A percentile compares a stretch with the other conserved stretches of the same genome.
These are phyloP conservation scores for Iberis pinnata DNA, from an alignment of 345 rosid species.

Conservation along the genomic window DNA sequence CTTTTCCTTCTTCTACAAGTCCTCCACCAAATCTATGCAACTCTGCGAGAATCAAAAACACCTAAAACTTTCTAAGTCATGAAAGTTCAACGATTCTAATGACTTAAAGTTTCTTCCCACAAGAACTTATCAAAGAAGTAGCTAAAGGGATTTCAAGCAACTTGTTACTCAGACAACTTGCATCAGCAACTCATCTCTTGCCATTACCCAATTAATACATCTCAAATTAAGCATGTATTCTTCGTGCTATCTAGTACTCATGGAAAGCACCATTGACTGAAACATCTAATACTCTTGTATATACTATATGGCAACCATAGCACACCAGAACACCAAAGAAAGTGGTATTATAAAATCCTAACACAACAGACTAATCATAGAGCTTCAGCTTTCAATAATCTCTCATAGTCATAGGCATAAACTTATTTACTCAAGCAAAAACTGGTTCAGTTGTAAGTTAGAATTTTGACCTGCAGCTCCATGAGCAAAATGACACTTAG, in stretches of 20 bases:
- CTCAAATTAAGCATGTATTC: background rate
- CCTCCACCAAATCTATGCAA: conserved; percentile 87
- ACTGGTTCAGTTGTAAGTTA: background rate
- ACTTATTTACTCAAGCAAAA: background rate
- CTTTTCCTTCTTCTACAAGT: conserved; percentile 55
- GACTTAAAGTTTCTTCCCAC: no score
- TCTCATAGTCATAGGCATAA: no score
- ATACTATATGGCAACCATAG: background rate
- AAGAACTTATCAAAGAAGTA: no score
- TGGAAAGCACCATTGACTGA: background rate
- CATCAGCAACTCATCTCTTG: background rate
- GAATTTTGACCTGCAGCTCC: conserved; percentile 64
- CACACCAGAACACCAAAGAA: background rate
- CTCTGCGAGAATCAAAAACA: conserved; percentile 41
- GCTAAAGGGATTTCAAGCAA: background rate
- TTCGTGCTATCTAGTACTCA: background rate
- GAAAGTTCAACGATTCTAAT: no score
- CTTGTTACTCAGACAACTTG: background rate
- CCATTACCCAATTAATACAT: background rate
- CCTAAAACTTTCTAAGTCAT: background rate
- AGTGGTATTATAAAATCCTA: background rate
- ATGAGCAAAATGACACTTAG: conserved; percentile 93
- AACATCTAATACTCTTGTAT: background rate
- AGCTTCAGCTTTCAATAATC: no score
- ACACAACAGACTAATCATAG: no score